Evolutionary conservation across 169 alveolate genomes (phyloP).

Genomic region (Toxoplasma gondii): DNA sequence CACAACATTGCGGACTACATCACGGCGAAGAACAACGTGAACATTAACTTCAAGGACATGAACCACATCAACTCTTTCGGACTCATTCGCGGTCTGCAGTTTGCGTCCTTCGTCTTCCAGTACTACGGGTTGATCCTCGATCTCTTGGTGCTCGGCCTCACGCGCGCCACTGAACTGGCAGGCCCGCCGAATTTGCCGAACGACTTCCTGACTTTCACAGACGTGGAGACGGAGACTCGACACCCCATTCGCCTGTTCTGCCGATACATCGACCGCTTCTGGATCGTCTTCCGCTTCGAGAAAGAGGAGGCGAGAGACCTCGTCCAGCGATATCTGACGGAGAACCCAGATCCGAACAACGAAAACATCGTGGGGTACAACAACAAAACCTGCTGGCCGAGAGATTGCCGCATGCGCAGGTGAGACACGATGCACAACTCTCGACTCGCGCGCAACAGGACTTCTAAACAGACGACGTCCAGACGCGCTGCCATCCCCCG

Average conservation of each 20-base stretch:
- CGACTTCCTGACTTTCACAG: conserved; percentile 94
- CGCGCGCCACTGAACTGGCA: conserved; percentile 99
- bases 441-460: too few relatives aligned
- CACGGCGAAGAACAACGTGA: conserved; percentile 98
- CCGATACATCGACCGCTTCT: conserved; percentile 70
- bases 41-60: conserved; percentile 98
- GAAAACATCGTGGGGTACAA: conserved; percentile 99
- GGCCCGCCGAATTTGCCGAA: conserved; percentile 99
- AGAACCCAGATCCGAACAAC: conserved; percentile 99
- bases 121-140: conserved; percentile 91
- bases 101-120: conserved; percentile 96
- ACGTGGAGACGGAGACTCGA: conserved; percentile 93
- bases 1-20: conserved; percentile 99
- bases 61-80: conserved; percentile 98
- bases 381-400: conserved; percentile 99
- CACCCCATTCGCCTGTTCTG: conserved; percentile 98
- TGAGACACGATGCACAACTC: conserved; percentile 62
- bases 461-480: too few relatives aligned
- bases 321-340: conserved; percentile 95
- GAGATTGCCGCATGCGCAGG: conserved; percentile 99
- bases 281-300: conserved; percentile 92
- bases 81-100: conserved; percentile 97
- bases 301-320: conserved; percentile 97
- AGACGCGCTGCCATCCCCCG: too few relatives aligned
- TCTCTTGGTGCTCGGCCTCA: conserved; percentile 95